A percentile compares a stretch with the other conserved stretches of the same genome.
phyloP scores from a whole-genome alignment of 2,329 filamentous ascomycete species.

The Colletotrichum somersetense region DNA sequence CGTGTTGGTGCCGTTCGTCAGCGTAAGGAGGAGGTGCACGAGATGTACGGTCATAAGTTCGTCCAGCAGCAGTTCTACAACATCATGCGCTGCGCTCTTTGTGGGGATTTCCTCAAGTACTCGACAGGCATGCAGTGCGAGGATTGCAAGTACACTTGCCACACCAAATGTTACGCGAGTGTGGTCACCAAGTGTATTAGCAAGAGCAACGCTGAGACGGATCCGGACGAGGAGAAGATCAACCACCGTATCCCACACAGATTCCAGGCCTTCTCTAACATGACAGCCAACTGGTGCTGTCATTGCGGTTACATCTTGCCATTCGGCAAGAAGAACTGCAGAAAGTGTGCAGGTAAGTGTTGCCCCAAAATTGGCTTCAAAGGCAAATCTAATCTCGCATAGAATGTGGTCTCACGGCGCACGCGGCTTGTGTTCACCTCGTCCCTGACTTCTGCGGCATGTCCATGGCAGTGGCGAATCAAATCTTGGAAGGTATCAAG shows the following conservation, averaged over 20 bases:
- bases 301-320: conserved; percentile 97
- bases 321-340: conserved; percentile 93
- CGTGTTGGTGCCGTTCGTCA: conserved; percentile 97
- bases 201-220: conserved; percentile 98
- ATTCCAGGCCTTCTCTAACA: conserved; percentile 96
- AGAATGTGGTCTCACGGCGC: conserved; percentile 94
- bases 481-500: conserved; percentile 89
- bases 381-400: conserved; percentile 47
- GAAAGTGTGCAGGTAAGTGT: conserved; percentile 86
- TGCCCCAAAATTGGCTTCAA: conserved; percentile 19
- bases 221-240: conserved; percentile 99
- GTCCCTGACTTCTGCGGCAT: conserved; percentile 99
- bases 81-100: conserved; percentile 99
- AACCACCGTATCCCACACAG: conserved; percentile 99
- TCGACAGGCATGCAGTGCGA: conserved; percentile 99
- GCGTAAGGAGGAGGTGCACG: conserved; percentile 97
- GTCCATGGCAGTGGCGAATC: conserved; percentile 97
- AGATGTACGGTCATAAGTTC: conserved; percentile 99
- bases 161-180: conserved; percentile 95
- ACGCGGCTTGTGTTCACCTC: conserved; percentile 91
- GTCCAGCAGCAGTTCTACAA: conserved; percentile 99
- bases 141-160: conserved; percentile 99
- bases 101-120: conserved; percentile 98
- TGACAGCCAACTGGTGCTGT: conserved; percentile 99
- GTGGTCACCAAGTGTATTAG: conserved; percentile 99